A percentile compares a stretch with the other conserved stretches of the same genome.
Evolutionary conservation across 2,329 filamentous ascomycete species (phyloP).

Genomic region (Claviceps sp.): DNA sequence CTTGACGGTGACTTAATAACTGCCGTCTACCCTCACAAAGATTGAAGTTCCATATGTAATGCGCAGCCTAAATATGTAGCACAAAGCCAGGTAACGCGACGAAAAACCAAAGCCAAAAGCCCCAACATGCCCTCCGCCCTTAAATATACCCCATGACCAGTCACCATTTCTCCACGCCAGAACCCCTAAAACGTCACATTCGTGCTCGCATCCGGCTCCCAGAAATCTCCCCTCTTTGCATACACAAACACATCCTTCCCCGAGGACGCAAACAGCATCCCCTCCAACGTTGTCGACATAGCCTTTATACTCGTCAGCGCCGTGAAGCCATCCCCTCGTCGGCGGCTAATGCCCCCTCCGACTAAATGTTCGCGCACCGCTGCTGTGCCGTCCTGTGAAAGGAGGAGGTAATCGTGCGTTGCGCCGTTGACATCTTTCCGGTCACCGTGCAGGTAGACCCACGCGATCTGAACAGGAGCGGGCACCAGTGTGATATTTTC

Average conservation of each 20-base stretch:
- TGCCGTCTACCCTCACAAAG: too few relatives aligned
- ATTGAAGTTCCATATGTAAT: too few relatives aligned
- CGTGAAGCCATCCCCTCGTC: constrained; percentile 4
- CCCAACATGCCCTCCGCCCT: too few relatives aligned
- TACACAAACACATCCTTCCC: constrained; percentile 9
- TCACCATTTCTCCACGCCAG: too few relatives aligned
- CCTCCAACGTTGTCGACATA: constrained; percentile 8
- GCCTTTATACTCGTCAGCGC: constrained; percentile 4
- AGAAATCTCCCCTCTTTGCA: constrained; percentile 4
- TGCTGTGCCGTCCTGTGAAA: constrained; percentile 6
- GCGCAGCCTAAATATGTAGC: too few relatives aligned
- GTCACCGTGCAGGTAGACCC: constrained; percentile 5
- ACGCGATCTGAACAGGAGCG: constrained; percentile 7
- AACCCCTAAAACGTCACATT: constrained; percentile 1
- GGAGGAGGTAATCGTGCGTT: constrained; percentile 9
- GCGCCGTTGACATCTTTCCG: not conserved
- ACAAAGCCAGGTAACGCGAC: too few relatives aligned
- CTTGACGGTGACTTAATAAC: too few relatives aligned
- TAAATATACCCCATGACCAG: too few relatives aligned
- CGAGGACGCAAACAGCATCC: constrained; percentile 9
- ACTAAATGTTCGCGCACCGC: constrained; percentile 8
- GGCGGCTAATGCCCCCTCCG: constrained; percentile 2
- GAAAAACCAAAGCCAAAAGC: too few relatives aligned
- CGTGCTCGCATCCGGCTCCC: constrained; percentile 2
- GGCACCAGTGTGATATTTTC: constrained; percentile 2